Base-by-base conservation (phyloP, 192 early-diverging fungal species). In the Coemansia sp. region DNA sequence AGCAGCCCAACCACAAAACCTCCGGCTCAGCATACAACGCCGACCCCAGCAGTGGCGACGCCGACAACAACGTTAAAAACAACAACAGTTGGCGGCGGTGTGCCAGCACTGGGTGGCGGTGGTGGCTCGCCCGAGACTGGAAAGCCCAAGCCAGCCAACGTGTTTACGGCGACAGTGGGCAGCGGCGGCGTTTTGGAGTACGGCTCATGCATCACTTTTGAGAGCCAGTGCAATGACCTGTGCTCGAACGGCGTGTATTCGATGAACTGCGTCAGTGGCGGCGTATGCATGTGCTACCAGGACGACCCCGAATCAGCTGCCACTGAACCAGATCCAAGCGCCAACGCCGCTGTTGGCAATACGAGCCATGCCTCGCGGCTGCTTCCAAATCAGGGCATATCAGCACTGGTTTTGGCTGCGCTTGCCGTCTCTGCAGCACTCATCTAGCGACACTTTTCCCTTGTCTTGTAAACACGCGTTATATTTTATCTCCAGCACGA, bases 161-260 rank as follows among this genome's bases (percentile, higher is more conserved):
- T 80, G 8, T 21, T 67, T 9, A 80, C 76, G 8, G 71, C 71
- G 4, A 74, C 76, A 7, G 26, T 46, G 53, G 76, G 76, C 15
- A 60, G 56, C 29, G 76, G 76, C 35, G 76, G 64, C 12, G 39
- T 70, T 9, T 55, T 80, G 19, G 76, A 80, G 2, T 80, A 80
- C 50, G 67, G 57, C 15, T 54, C 54, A 26, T 80, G 76, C 42
- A 56, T 80, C 3, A 42, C 44, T 24, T 74, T 80, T 56, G 76
- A 80, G 41, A 70, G 60, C 41, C 65, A 80, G 63, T 80, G 76
- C 71, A 70, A 65, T 37, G 17, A 32, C 19, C 19, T 70, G 43
- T 80, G 76, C 64, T 61, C 67, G 10, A 53, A 66, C 34, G 71
- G 76, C 12, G 52, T 80, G 21, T 73, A 61, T 54, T 63, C 62